phyloP scores from a whole-genome alignment of 345 rosid genomes.

The Salix udensis region DNA sequence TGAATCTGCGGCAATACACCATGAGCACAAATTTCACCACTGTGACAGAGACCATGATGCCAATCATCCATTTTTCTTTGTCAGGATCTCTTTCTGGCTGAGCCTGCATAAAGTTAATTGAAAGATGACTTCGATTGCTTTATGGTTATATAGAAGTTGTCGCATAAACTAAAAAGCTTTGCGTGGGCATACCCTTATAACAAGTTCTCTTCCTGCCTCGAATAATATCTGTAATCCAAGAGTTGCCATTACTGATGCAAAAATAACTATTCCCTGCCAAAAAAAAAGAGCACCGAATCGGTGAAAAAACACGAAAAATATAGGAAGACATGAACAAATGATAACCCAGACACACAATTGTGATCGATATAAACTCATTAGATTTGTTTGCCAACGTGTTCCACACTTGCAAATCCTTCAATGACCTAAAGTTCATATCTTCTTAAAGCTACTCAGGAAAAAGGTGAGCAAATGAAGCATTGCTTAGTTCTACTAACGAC shows the following conservation, averaged over 20 bases:
- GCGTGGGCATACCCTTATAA: constrained; percentile 26
- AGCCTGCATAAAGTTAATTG: constrained; percentile 21
- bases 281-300: background rate
- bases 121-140: background rate
- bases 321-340: background rate
- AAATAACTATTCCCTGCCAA: constrained; percentile 50
- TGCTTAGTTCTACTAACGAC: background rate
- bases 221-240: constrained; percentile 52
- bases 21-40: constrained; percentile 35
- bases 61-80: constrained; percentile 56
- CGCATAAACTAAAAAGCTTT: background rate
- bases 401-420: background rate
- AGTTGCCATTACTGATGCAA: constrained; percentile 56
- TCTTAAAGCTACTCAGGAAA: background rate
- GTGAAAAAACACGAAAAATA: background rate
- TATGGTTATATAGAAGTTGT: background rate
- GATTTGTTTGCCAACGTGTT: background rate
- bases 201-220: constrained; percentile 50
- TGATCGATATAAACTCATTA: background rate
- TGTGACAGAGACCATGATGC: constrained; percentile 52
- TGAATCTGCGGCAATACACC: constrained; percentile 41
- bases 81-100: constrained; percentile 45
- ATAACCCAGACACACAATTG: background rate
- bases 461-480: background rate
- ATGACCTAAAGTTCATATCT: background rate